Evolutionary conservation across 306 rosid species (phyloP).

Genomic region (Cucurbita pepo): DNA sequence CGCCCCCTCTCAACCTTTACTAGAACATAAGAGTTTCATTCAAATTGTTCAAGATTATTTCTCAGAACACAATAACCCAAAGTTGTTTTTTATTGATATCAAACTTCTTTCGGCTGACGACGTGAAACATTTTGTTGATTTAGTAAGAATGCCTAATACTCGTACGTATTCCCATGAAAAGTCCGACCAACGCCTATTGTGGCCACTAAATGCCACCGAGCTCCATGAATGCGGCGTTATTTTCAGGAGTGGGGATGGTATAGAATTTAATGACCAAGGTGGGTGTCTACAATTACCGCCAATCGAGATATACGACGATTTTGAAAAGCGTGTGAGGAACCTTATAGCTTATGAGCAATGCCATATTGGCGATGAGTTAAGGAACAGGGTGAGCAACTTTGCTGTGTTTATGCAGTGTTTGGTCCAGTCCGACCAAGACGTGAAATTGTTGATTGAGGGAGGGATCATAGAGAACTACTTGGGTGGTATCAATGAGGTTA

Average conservation of each 20-base stretch:
- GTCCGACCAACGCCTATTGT: constrained; percentile 10
- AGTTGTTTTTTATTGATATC: neutral
- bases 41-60: neutral
- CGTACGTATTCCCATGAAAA: constrained; percentile 1
- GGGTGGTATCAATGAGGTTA: neutral
- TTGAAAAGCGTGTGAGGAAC: neutral
- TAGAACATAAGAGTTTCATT: neutral
- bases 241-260: neutral
- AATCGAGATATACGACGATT: neutral
- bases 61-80: no score
- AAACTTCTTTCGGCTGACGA: neutral
- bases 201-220: neutral
- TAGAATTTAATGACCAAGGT: neutral
- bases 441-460: neutral
- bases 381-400: neutral
- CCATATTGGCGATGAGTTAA: neutral
- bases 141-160: neutral
- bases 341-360: neutral
- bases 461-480: neutral
- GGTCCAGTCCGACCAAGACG: neutral
- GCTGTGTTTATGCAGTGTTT: neutral
- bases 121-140: neutral
- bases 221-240: neutral
- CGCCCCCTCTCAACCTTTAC: neutral
- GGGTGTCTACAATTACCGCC: neutral